Base-by-base conservation (phyloP, 2,329 filamentous ascomycete genomes). In the Epichloe brachyelytri region DNA sequence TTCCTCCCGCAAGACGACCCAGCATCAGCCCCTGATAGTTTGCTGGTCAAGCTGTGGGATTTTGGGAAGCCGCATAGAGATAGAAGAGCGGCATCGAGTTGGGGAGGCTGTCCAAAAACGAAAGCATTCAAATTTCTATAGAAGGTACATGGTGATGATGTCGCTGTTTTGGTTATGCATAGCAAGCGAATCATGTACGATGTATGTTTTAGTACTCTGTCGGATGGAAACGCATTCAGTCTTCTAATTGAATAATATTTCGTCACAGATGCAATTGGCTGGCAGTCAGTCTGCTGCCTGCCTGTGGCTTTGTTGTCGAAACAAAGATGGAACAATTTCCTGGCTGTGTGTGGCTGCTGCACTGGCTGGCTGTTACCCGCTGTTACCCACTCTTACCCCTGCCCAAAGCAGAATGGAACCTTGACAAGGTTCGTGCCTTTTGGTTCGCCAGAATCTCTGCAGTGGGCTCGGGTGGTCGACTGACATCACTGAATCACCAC, bases 1-100 rank as follows among this genome's bases (percentile, higher is more conserved):
- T 85, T 95, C 49, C 59, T 76, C 47, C 71, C 75, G 0, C 71
- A 79, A 12, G 76, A 79, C 33, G 62, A 64, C 10, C 67, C 65
- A 11, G 69, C 72, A 5, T 71, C 64, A 41, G 63, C 70, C 14
- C 71, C 77, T 51, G 76, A 83, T 58, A 77, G 68, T 53, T 64
- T 83, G 36, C 58, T 83, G 20, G 76, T 77, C 44, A 80, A 75
- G 62, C 65, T 84, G 30, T 85, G 80, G 80, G 73, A 78, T 53
- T 84, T 85, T 59, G 62, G 61, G 52, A 37, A 22, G 26, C 55
- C 2, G 26, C 55, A 22, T 53, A 53, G 41, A 41, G 48, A 12
- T 38, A 7, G 15, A 12, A 38, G 12, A 14, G 46, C 14, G 22
- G 33, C 5, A 34, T 11, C 6, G 8, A 11, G 33, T 6, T 5